Conservation (phyloP, 805 yeast genomes). For the Kluyveromyces lactis region DNA sequence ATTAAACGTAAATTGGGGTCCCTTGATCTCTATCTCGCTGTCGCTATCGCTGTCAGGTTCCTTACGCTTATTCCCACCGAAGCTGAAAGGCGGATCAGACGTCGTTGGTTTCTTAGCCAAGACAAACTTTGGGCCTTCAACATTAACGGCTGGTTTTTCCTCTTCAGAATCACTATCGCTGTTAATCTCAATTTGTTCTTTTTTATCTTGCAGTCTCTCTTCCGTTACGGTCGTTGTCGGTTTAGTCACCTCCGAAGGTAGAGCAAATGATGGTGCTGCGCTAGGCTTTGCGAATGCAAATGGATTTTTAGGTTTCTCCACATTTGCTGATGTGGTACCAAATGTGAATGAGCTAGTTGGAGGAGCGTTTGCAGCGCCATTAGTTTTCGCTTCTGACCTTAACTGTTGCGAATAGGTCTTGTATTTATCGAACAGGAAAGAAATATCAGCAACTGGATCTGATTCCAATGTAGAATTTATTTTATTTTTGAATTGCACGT, state of each 20-base stretch:
- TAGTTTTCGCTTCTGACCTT: slow-evolving; percentile 10
- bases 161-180: slow-evolving; percentile 22
- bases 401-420: slow-evolving; percentile 40
- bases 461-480: slow-evolving; percentile 34
- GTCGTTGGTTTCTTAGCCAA: slow-evolving; percentile 40
- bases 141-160: slow-evolving; percentile 53
- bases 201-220: slow-evolving; percentile 1
- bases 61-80: slow-evolving; percentile 23
- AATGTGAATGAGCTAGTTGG: slow-evolving; percentile 8
- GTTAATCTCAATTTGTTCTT: slow-evolving; percentile 5
- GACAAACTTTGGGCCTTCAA: slow-evolving; percentile 66
- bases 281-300: not conserved
- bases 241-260: not conserved
- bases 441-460: slow-evolving; percentile 48
- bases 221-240: slow-evolving; percentile 3
- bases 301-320: not conserved
- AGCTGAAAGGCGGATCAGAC: slow-evolving; percentile 42
- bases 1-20: slow-evolving; percentile 34
- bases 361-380: slow-evolving; percentile 10
- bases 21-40: slow-evolving; percentile 27
- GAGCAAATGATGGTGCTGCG: not conserved
- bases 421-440: slow-evolving; percentile 51
- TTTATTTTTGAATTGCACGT: slow-evolving; percentile 46
- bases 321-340: not conserved
- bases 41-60: slow-evolving; percentile 24